phyloP scores from a whole-genome alignment of 352 stramenopile genomes.

The Globisporangium heterothallicum region DNA sequence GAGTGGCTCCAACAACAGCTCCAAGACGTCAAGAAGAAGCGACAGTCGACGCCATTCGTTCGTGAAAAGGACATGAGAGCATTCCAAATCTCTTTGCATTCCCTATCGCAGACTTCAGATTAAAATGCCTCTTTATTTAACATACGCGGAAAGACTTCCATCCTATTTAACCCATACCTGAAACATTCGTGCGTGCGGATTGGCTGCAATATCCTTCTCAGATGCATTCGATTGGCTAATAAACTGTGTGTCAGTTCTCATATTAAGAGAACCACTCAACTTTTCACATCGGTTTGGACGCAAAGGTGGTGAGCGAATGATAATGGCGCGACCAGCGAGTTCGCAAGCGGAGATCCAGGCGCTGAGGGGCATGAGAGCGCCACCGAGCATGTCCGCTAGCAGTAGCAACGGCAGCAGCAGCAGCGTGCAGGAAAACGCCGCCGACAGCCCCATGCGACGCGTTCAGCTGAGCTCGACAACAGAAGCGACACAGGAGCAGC shows the following conservation, averaged over 20 bases:
- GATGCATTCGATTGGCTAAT: neutral
- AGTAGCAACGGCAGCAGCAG: neutral
- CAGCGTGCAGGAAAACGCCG: neutral
- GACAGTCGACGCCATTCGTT: neutral
- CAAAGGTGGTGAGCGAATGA: neutral
- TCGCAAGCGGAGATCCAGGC: slow-evolving; percentile 13
- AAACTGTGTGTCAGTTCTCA: neutral
- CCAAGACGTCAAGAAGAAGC: neutral
- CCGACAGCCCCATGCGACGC: too few relatives aligned
- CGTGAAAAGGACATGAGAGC: neutral
- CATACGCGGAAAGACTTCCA: too few relatives aligned
- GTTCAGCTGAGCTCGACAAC: neutral
- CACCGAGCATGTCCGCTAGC: neutral
- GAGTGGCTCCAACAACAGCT: neutral
- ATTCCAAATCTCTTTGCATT: too few relatives aligned
- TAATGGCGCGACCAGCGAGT: too few relatives aligned
- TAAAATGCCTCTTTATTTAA: slow-evolving; percentile 8
- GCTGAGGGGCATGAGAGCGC: slow-evolving; percentile 18
- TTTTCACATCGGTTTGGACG: too few relatives aligned
- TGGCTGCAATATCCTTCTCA: neutral
- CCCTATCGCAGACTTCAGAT: too few relatives aligned
- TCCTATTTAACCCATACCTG: too few relatives aligned
- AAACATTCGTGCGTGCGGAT: neutral
- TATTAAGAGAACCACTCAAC: neutral
- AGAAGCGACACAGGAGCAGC: slow-evolving; percentile 1